Evolutionary conservation across 768 basidiomycete genomes (phyloP).

Genomic region (Russula ochroleuca): DNA sequence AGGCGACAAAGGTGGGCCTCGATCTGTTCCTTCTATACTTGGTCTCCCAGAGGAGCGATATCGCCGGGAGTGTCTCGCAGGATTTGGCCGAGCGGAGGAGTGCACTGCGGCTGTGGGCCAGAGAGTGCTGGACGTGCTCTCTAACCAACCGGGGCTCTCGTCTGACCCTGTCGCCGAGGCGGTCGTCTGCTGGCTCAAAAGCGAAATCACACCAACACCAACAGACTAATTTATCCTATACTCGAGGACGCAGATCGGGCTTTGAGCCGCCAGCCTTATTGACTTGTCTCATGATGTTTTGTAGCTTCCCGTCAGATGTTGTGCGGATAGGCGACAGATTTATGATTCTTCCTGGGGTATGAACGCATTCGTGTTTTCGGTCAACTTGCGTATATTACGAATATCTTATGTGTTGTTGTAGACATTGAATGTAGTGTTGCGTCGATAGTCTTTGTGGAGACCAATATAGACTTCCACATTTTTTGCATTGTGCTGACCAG

Average conservation of each 20-base stretch:
- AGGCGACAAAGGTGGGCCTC: conserved; percentile 30
- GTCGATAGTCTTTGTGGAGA: neutral
- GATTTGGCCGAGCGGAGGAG: conserved; percentile 76
- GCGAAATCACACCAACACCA: conserved; percentile 25
- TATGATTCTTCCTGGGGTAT: neutral
- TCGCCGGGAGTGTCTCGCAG: conserved; percentile 61
- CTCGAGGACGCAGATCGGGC: neutral
- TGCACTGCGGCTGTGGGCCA: conserved; percentile 56
- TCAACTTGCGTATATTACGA: neutral
- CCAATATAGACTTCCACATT: neutral
- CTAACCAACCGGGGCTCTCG: conserved; percentile 16
- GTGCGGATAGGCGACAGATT: neutral
- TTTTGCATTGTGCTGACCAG: no score
- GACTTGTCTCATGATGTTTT: neutral
- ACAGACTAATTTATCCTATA: conserved; percentile 9
- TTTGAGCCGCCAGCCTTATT: neutral
- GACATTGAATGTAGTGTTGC: neutral
- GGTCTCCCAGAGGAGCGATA: conserved; percentile 61
- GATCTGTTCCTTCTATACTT: conserved; percentile 51
- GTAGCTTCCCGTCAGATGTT: neutral
- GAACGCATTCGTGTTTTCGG: neutral
- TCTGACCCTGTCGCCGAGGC: conserved; percentile 28
- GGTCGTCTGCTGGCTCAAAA: conserved; percentile 29
- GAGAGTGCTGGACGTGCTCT: conserved; percentile 51
- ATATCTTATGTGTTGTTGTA: neutral